A percentile compares a stretch with the other conserved stretches of the same genome.
Conservation (phyloP, 2,329 filamentous ascomycete genomes). For the Aspergillus brasiliensis region DNA sequence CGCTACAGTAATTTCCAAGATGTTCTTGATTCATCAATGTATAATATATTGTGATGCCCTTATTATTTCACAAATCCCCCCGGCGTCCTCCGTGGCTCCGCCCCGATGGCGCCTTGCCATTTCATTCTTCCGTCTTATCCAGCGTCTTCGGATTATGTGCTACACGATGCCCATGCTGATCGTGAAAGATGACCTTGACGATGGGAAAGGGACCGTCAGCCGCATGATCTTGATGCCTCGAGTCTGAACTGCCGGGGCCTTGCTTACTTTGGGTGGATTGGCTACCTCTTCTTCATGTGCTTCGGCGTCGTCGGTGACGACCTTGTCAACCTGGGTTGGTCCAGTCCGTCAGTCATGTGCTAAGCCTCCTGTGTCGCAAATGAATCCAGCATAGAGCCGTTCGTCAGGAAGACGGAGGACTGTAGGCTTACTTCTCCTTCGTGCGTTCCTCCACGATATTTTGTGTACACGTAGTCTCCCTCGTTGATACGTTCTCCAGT, state of each 20-base stretch:
- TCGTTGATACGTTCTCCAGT: constrained; percentile 24
- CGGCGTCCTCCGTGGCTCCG: not conserved
- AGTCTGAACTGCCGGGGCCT: not conserved
- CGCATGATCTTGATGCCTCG: not conserved
- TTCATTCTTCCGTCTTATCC: constrained; percentile 16
- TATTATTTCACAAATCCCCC: not conserved
- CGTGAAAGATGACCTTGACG: constrained; percentile 26
- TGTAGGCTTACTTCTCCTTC: constrained; percentile 22
- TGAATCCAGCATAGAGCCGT: too few species aligned
- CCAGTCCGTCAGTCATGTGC: not conserved
- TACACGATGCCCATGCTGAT: constrained; percentile 32
- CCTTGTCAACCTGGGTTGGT: constrained; percentile 22
- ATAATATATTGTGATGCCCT: not conserved
- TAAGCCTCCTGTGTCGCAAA: too few species aligned
- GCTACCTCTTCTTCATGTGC: constrained; percentile 26
- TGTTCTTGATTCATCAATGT: not conserved
- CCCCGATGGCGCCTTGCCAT: not conserved
- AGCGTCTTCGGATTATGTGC: constrained; percentile 28
- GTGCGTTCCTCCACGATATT: constrained; percentile 26
- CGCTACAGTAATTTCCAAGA: not conserved
- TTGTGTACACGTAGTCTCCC: constrained; percentile 28
- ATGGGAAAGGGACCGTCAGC: not conserved
- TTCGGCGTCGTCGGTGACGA: constrained; percentile 25
- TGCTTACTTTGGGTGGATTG: constrained; percentile 28
- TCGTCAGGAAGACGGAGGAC: not conserved